Conservation (phyloP, 768 basidiomycete species). For the Hydnum rufescens region DNA sequence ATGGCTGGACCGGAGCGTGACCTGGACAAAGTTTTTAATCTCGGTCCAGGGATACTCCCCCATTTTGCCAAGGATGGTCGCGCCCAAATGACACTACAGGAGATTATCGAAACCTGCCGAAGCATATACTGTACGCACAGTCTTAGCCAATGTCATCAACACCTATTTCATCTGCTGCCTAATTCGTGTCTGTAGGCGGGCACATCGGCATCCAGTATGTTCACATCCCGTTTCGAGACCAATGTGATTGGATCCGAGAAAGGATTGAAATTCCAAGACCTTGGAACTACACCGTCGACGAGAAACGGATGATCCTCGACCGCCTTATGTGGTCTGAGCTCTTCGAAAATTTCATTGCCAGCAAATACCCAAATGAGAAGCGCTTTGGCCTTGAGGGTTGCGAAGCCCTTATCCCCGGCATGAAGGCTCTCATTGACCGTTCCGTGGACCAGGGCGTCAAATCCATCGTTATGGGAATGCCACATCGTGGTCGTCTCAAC, state of each 20-base stretch:
- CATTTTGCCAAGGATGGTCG: conserved; percentile 78
- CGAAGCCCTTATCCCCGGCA: conserved; percentile 92
- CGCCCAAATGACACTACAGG: conserved; percentile 72
- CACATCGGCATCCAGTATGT: conserved; percentile 79
- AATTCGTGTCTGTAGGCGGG: conserved; percentile 32
- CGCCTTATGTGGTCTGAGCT: conserved; percentile 99
- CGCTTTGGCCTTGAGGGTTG: conserved; percentile 98
- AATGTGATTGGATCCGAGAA: conserved; percentile 98
- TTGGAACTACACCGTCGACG: conserved; percentile 94
- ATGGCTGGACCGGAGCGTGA: conserved; percentile 91
- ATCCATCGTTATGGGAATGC: conserved; percentile 96
- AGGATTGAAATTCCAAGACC: conserved; percentile 89
- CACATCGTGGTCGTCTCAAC: conserved; percentile 95
- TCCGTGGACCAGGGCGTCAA: conserved; percentile 94
- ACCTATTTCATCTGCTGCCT: neutral
- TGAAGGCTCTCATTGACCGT: conserved; percentile 98
- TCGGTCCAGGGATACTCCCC: conserved; percentile 91
- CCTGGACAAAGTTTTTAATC: conserved; percentile 81
- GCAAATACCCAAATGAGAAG: conserved; percentile 99
- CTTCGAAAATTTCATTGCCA: conserved; percentile 95
- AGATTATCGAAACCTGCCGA: conserved; percentile 78
- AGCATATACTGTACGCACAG: conserved; percentile 65
- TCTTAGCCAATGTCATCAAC: neutral
- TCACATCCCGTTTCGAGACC: conserved; percentile 95
- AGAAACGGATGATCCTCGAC: conserved; percentile 98